A percentile compares a stretch with the other conserved stretches of the same genome.
phyloP scores from a whole-genome alignment of 2,329 filamentous ascomycete genomes.

The Diaporthe sp. region DNA sequence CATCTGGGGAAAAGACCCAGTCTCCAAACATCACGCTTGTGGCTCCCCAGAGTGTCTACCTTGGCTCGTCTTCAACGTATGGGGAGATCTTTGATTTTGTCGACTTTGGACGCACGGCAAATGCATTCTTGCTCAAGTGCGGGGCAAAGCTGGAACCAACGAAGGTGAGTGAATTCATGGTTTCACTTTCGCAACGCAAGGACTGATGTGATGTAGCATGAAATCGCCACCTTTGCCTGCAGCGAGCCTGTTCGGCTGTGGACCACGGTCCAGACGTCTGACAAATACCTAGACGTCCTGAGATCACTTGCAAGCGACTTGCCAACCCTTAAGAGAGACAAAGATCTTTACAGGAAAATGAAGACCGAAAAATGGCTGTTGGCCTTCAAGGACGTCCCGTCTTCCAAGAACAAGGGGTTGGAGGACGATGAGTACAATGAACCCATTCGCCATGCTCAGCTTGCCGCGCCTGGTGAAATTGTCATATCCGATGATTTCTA shows the following conservation, averaged over 20 bases:
- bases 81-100: constrained; percentile 97
- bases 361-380: constrained; percentile 82
- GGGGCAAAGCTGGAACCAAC: constrained; percentile 94
- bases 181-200: not conserved
- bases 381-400: constrained; percentile 80
- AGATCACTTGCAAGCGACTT: constrained; percentile 83
- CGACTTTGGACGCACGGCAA: constrained; percentile 89
- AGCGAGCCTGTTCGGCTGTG: constrained; percentile 86
- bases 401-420: constrained; percentile 59
- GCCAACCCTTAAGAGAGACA: constrained; percentile 79
- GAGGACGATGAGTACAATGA: constrained; percentile 72
- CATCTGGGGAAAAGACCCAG: constrained; percentile 53
- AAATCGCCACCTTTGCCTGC: constrained; percentile 87
- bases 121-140: constrained; percentile 87
- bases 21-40: constrained; percentile 63
- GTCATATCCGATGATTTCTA: constrained; percentile 90
- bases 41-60: constrained; percentile 80
- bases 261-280: constrained; percentile 80
- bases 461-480: constrained; percentile 78
- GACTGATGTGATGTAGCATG: constrained; percentile 59
- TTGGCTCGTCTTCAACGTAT: constrained; percentile 79
- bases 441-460: constrained; percentile 81
- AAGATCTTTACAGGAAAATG: constrained; percentile 81
- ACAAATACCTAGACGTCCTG: constrained; percentile 89
- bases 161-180: constrained; percentile 49